These are phyloP conservation scores for Coemansia sp. DNA, from an alignment of 192 early-diverging fungal genomes.

Conservation along the genomic window DNA sequence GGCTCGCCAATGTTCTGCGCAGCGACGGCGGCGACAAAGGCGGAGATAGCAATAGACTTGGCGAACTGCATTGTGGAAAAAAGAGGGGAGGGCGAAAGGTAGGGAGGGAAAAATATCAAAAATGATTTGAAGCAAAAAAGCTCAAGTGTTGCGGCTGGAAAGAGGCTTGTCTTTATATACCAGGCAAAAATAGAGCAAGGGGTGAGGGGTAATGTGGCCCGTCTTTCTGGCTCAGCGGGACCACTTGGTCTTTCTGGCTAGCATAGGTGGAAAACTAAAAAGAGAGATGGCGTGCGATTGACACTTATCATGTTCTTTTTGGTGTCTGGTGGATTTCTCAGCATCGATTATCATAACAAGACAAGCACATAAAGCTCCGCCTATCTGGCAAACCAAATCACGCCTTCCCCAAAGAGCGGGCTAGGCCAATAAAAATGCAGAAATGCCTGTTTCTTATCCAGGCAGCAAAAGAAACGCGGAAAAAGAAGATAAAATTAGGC, in stretches of 20 bases:
- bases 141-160: neutral
- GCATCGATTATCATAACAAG: no score
- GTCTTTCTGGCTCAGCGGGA: neutral
- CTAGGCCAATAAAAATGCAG: neutral
- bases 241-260: neutral
- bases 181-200: neutral
- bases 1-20: constrained; percentile 34
- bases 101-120: neutral
- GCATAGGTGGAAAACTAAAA: neutral
- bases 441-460: neutral
- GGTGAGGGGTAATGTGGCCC: neutral
- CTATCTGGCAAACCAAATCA: no score
- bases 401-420: neutral
- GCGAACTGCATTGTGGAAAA: constrained; percentile 49
- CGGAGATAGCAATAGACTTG: constrained; percentile 38
- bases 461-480: neutral
- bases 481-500: neutral
- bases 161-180: neutral
- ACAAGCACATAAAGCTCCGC: no score
- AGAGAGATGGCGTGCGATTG: neutral
- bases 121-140: neutral
- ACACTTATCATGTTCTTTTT: neutral
- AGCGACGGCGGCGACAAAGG: constrained; percentile 33
- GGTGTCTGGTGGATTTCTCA: neutral
- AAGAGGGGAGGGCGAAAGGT: neutral